Percentiles rank a stretch among this genome's conserved stretches.
Evolutionary conservation across 345 rosid species (phyloP).

Genomic region (Linum tenue): DNA sequence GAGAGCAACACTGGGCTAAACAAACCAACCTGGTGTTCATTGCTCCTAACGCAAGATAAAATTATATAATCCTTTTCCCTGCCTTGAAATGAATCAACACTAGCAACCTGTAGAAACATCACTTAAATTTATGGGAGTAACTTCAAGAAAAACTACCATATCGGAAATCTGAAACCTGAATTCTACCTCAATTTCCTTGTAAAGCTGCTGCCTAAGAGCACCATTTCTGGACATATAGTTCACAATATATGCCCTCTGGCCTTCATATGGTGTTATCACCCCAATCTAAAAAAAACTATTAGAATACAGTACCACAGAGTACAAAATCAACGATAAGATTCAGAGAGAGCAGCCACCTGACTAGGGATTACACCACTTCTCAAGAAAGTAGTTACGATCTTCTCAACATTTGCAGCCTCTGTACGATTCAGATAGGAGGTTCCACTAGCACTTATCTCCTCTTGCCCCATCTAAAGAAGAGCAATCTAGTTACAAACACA

Average conservation of each 20-base stretch:
- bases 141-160: not conserved
- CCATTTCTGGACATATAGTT: slow-evolving; percentile 98
- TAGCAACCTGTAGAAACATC: slow-evolving; percentile 54
- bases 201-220: slow-evolving; percentile 91
- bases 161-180: slow-evolving; percentile 1
- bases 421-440: slow-evolving; percentile 97
- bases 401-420: slow-evolving; percentile 99
- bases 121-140: not conserved
- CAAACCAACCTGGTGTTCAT: slow-evolving; percentile 89
- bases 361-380: slow-evolving; percentile 95
- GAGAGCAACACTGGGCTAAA: not conserved
- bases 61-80: slow-evolving; percentile 98
- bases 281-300: slow-evolving; percentile 55
- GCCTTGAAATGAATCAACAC: slow-evolving; percentile 99
- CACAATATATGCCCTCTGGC: slow-evolving; percentile 97
- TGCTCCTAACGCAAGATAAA: slow-evolving; percentile 97
- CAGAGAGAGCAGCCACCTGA: slow-evolving; percentile 43
- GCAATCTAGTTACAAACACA: slow-evolving; percentile 15
- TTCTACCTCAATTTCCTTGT: slow-evolving; percentile 95
- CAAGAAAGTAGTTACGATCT: slow-evolving; percentile 93
- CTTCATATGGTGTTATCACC: slow-evolving; percentile 96
- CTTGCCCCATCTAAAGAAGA: slow-evolving; percentile 89
- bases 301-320: not conserved
- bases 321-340: not conserved
- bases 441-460: slow-evolving; percentile 98